Evolutionary conservation across 306 rosid genomes (phyloP), one percentile per base, ranked within the genome.

Genomic region (Trifolium repens): DNA sequence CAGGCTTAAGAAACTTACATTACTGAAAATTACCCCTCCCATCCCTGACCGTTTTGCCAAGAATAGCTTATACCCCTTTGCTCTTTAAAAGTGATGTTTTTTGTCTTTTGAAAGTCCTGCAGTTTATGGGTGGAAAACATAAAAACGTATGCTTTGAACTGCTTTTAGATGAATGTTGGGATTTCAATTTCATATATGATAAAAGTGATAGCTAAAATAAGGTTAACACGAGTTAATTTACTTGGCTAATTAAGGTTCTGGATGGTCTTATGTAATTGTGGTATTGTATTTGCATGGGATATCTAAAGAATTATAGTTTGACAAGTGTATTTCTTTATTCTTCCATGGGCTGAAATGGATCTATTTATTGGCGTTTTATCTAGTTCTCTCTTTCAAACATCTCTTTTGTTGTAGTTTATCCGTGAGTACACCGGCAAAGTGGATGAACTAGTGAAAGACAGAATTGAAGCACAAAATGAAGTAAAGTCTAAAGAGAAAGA

Each of bases 361-460:
- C 34, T 66, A 52, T 42, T 24, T 59, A 71, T 79, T 73, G 47
- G 14, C 27, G 57, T 77, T 75, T 34, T 65, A 19, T 78, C 13
- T 14, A 14, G 69, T 58, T 55, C 3, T 70, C 68, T 74, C 43
- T 79, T 71, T 72, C 69, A 75, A 75, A 74, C 14, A n/a, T 16
- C 71, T 57, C 44, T 77, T 63, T 44, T 59, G 42, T 54, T 76
- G 79, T 82, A 96, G 99, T 90, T 90, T 74, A 83, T 92, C 78
- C 98, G 99, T 61, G 99, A 96, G 79, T 96, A 92, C 90, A 96
- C 98, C 0, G 92, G 99, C 71, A 96, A 96, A 76, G 98, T 96
- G 63, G 99, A 96, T 82, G 99, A 96, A 67, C 86, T 96, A 54
- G 88, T 96, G 75, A 92, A 96, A 91, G 86, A 85, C 88, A 96